Conservation (phyloP, 305 asterid species). For the Plantago lanceolata region DNA sequence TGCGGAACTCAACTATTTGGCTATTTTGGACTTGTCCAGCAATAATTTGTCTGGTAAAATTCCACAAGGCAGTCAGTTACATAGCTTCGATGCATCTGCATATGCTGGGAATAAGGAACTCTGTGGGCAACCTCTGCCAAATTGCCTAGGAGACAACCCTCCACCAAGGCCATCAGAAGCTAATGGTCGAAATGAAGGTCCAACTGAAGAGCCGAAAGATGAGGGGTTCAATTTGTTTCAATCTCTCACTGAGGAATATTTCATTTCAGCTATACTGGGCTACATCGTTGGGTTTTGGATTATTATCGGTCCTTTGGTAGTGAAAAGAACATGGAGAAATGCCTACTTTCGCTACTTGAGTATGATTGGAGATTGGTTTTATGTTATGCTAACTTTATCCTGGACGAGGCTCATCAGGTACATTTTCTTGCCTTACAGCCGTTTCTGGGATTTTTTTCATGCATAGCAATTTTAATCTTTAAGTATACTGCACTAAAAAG, state of each 20-base stretch:
- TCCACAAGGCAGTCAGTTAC: background rate
- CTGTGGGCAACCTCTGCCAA: background rate
- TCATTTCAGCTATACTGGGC: background rate
- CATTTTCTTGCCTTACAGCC: background rate
- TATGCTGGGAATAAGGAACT: background rate
- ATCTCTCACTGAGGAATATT: background rate
- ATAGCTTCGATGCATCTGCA: background rate
- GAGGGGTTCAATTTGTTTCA: background rate
- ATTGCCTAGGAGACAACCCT: background rate
- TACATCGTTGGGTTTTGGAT: background rate
- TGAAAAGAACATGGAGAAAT: slow-evolving; percentile 1
- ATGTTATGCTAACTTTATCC: background rate
- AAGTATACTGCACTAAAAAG: too few relatives aligned
- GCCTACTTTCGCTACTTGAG: background rate
- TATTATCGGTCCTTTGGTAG: background rate
- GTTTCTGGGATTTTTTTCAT: background rate
- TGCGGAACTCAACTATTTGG: background rate
- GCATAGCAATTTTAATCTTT: too few relatives aligned
- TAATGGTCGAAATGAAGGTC: background rate
- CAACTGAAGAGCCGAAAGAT: too few relatives aligned
- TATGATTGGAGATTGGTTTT: background rate
- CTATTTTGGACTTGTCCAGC: background rate
- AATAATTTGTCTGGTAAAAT: background rate
- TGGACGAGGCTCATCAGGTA: background rate
- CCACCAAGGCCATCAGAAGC: background rate